Evolutionary conservation across 108 stramenopile species (phyloP), one percentile per base, ranked within the genome.

Genomic region (Pseudonitzschia pungens): DNA sequence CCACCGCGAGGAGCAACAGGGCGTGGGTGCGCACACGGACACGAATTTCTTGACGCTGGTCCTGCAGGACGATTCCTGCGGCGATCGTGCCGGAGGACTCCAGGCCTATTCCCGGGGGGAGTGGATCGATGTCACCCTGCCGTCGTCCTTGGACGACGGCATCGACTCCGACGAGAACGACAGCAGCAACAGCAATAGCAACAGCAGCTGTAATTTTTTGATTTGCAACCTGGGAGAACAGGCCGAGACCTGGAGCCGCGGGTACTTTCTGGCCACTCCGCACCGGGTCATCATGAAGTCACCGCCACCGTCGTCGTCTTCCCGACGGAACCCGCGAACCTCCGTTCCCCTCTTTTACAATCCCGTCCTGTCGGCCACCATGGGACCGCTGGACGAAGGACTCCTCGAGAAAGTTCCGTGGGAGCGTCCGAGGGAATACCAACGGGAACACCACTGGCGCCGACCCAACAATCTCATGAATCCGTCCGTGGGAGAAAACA

Each of bases 171-270:
- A 69, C 50, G 48, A 53, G n/a, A 15, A 69, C 50, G 31, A 20
- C 31, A 40, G 12, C n/a, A 31, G 14, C 16, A 18, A 18, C 21
- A 79, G 78, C 16, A 18, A 18, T 10, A 79, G 78, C 43, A 16
- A 12, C 29, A 33, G 60, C 40, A 62, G 24, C 60, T 40, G 31
- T n/a, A 40, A 33, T 40, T 62, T 29, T 40, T 69, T 90, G 55
- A 68, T 87, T 50, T 87, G 86, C 77, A 90, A 90, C 65, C 76
- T 90, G 29, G 89, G 89, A 36, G 89, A 90, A 74, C 81, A 84
- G 45, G 81, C 84, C 48, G 74, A 90, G 71, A 71, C 86, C 14
- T 79, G 68, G 73, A 70, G 70, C 16, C 65, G 74, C 12, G 87
- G 85, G 0, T 90, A 90, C 56, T 86, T 85, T 63, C 58, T 84